phyloP scores from a whole-genome alignment of 306 rosid species.

The Morella rubra region DNA sequence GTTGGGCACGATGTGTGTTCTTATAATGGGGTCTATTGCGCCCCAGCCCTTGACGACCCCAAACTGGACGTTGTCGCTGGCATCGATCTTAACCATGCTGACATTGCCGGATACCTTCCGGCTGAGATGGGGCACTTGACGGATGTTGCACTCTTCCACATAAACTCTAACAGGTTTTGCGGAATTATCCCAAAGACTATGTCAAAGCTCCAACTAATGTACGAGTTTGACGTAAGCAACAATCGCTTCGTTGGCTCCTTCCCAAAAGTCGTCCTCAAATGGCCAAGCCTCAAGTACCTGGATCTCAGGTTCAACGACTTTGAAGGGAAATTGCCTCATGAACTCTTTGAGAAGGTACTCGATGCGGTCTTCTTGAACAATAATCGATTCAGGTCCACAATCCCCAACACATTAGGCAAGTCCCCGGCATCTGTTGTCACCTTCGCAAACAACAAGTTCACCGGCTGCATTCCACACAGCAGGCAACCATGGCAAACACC shows the following conservation, averaged over 20 bases:
- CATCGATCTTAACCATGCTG: constrained; percentile 48
- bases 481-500: constrained; percentile 47
- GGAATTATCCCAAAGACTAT: constrained; percentile 43
- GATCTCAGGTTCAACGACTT: constrained; percentile 51
- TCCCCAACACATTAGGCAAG: constrained; percentile 50
- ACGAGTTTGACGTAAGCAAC: constrained; percentile 55
- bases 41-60: constrained; percentile 46
- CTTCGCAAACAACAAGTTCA: constrained; percentile 60
- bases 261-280: constrained; percentile 34
- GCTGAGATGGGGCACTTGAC: constrained; percentile 37
- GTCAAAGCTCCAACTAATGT: constrained; percentile 25
- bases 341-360: constrained; percentile 19
- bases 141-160: constrained; percentile 48
- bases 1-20: constrained; percentile 50
- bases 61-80: constrained; percentile 44
- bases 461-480: constrained; percentile 64
- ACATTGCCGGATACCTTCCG: constrained; percentile 45
- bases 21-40: constrained; percentile 51
- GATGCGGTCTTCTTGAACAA: constrained; percentile 48
- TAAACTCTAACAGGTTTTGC: constrained; percentile 56
- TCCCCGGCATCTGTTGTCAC: constrained; percentile 53
- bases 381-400: constrained; percentile 32
- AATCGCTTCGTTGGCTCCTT: constrained; percentile 51
- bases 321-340: constrained; percentile 40
- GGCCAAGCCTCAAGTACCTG: constrained; percentile 38